Evolutionary conservation across 2,329 filamentous ascomycete genomes (phyloP), one percentile per base, ranked within the genome.

Genomic region (Claviceps maximensis): DNA sequence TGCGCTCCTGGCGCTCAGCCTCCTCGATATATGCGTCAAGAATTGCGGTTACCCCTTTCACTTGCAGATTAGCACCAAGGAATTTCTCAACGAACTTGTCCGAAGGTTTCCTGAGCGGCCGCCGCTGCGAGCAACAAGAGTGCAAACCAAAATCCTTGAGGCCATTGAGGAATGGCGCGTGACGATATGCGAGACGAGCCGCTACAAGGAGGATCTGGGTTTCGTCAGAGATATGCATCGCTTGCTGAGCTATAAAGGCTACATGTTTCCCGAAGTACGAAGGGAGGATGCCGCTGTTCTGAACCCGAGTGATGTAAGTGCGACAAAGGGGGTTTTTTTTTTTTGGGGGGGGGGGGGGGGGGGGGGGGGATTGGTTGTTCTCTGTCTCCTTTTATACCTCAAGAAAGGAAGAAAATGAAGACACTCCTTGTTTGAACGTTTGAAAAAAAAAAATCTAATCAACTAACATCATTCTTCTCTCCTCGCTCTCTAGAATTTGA

Each of bases 11-110:
- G 91, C 93, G 55, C 78, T 97, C 64, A 84, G 84, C 73, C 81
- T 98, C 60, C 87, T 98, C 66, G 93, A 98, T 68, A 97, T 97
- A 58, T 97, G 93, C 70, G 93, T 97, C 70, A 98, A 98, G 76
- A 98, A 98, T 73, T 98, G 93, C 77, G 93, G 93, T 62, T 98
- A 98, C 67, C 90, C 93, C 1, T 98, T 98, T 70, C 93, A 98
- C 66, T 82, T 98, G 54, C 93, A 98, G 71, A 96, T 98, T 66
- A 90, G 87, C 69, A 97, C 93, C 60, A 98, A 98, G 69, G 93
- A 98, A 65, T 98, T 98, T 63, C 82, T 98, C 62, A 98, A 98
- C 71, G 93, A 98, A 74, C 83, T 98, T 55, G 93, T 98, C 56
- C 84, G 93, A 60, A 82, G 93, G 59, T 98, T 98, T 64, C 93